These are phyloP conservation scores for Ascochyta koolunga DNA, from an alignment of 2,329 filamentous ascomycete species.

Conservation along the genomic window DNA sequence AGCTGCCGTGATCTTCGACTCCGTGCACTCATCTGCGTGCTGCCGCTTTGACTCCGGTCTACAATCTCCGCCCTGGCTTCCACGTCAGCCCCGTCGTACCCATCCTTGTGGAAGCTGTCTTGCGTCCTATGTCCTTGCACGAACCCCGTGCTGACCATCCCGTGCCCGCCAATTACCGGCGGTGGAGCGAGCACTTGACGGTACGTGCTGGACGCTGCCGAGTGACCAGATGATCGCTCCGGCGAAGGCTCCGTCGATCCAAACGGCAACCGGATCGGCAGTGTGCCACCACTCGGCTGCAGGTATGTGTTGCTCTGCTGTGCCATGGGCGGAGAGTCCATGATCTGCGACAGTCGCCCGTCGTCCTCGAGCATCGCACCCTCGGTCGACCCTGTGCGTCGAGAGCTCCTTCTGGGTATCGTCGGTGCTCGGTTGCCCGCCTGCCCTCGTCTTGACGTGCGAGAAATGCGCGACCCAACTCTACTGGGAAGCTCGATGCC, in stretches of 20 bases:
- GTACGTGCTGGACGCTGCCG: conserved; percentile 45
- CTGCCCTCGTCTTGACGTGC: conserved; percentile 26
- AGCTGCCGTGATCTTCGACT: conserved; percentile 19
- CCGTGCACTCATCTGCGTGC: conserved; percentile 37
- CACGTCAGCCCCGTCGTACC: conserved; percentile 36
- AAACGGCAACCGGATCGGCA: conserved; percentile 45
- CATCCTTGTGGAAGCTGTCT: conserved; percentile 46
- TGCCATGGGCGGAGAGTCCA: conserved; percentile 25
- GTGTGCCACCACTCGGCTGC: conserved; percentile 27
- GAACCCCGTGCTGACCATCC: conserved; percentile 47
- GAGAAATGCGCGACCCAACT: conserved; percentile 64
- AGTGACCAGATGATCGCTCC: conserved; percentile 42
- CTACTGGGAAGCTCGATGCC: conserved; percentile 69
- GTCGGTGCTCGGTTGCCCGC: conserved; percentile 45
- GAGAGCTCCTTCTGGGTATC: conserved; percentile 76
- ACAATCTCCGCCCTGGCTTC: conserved; percentile 47
- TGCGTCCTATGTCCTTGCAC: conserved; percentile 48
- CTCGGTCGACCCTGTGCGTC: conserved; percentile 39
- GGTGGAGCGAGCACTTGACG: conserved; percentile 32
- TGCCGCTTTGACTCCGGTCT: conserved; percentile 42
- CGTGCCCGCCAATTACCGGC: conserved; percentile 19
- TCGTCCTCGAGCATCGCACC: conserved; percentile 30
- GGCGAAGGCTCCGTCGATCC: conserved; percentile 46
- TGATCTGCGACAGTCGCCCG: conserved; percentile 37
- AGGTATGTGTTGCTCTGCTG: conserved; percentile 30